A percentile compares a stretch with the other conserved stretches of the same genome.
These are phyloP conservation scores for Calonectria naviculata DNA, from an alignment of 2,329 filamentous ascomycete genomes.

Conservation along the genomic window DNA sequence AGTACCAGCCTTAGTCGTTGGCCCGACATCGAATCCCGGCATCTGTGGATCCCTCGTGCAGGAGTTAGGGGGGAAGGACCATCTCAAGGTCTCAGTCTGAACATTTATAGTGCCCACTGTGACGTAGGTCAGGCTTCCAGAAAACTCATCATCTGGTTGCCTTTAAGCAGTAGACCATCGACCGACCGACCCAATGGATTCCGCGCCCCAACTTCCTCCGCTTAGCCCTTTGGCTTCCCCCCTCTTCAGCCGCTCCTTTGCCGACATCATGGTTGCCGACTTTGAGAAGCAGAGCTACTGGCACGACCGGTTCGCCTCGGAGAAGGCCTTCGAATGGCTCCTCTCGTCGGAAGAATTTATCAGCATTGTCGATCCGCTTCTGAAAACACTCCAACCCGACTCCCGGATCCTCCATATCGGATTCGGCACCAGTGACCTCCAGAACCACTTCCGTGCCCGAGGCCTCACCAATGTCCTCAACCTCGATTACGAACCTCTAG, in stretches of 20 bases:
- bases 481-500: constrained; percentile 62
- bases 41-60: constrained; percentile 12
- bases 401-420: constrained; percentile 58
- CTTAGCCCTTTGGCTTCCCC: constrained; percentile 27
- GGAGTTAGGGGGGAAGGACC: constrained; percentile 1
- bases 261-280: constrained; percentile 45
- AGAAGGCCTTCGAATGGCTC: constrained; percentile 62
- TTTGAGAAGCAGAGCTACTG: constrained; percentile 64
- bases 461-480: constrained; percentile 59
- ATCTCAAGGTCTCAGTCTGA: background rate
- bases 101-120: background rate
- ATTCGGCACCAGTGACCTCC: constrained; percentile 61
- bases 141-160: background rate
- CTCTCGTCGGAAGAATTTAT: constrained; percentile 54
- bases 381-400: constrained; percentile 41
- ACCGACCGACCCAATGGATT: background rate
- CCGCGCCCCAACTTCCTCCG: constrained; percentile 31
- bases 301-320: constrained; percentile 57
- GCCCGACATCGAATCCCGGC: constrained; percentile 14
- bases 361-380: constrained; percentile 50
- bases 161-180: background rate
- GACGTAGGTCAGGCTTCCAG: background rate
- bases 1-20: background rate
- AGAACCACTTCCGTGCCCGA: constrained; percentile 55
- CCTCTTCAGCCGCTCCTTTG: constrained; percentile 19